A percentile compares a stretch with the other conserved stretches of the same genome.
These are phyloP conservation scores for Rusavskia elegans DNA, from an alignment of 495 filamentous ascomycete genomes.

Conservation along the genomic window DNA sequence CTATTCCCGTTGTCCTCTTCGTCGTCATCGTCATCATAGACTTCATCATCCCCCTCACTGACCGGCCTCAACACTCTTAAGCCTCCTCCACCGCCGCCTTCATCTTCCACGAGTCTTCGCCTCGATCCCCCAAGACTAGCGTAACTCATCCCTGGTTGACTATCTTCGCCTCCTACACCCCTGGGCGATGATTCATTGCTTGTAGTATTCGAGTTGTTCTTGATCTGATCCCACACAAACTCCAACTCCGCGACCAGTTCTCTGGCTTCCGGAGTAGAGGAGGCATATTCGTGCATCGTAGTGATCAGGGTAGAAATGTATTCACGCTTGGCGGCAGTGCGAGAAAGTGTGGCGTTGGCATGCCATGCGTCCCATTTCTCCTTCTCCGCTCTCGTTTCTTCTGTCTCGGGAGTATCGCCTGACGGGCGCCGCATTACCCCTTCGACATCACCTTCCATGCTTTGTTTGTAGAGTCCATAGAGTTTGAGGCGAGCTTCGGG, in stretches of 20 bases:
- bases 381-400: slow-evolving; percentile 33
- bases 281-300: slow-evolving; percentile 90
- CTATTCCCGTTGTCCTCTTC: slow-evolving; percentile 23
- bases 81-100: slow-evolving; percentile 12
- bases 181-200: slow-evolving; percentile 4
- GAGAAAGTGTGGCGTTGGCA: slow-evolving; percentile 56
- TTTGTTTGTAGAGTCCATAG: slow-evolving; percentile 97
- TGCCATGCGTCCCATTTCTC: slow-evolving; percentile 88
- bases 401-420: slow-evolving; percentile 30
- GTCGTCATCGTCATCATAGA: slow-evolving; percentile 31
- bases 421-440: slow-evolving; percentile 73
- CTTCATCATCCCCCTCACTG: slow-evolving; percentile 53
- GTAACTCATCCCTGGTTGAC: slow-evolving; percentile 9
- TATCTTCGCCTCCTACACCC: background rate
- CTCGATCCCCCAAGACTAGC: slow-evolving; percentile 21
- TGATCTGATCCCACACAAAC: slow-evolving; percentile 97
- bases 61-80: slow-evolving; percentile 64
- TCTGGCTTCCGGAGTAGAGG: slow-evolving; percentile 64
- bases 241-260: slow-evolving; percentile 88
- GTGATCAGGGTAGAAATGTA: slow-evolving; percentile 89
- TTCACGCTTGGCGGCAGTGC: slow-evolving; percentile 84
- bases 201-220: slow-evolving; percentile 44
- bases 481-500: slow-evolving; percentile 70
- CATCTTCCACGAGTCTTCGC: slow-evolving; percentile 17
- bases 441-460: slow-evolving; percentile 92